Base-by-base conservation (phyloP, 768 basidiomycete species). In the Dacryopinax primogenitus region DNA sequence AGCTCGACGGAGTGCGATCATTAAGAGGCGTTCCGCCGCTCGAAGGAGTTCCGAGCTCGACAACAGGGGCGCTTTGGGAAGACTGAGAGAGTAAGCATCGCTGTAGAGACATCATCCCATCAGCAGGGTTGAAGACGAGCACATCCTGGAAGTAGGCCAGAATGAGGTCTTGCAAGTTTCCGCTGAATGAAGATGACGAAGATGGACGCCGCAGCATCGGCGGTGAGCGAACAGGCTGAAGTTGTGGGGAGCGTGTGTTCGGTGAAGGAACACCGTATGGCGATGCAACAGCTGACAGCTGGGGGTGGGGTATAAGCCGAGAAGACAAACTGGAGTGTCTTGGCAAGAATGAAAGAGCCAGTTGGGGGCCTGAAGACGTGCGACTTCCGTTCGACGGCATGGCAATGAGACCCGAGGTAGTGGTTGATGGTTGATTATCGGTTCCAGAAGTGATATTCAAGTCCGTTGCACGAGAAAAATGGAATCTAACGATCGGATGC, bases 41-140 rank as follows among this genome's bases (percentile, higher is more conserved):
- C 30, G 51, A 58, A 3, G 51, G 51, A 28, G 51, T 58, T 3
- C 51, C 51, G 51, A 30, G 30, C 18, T 58, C 51, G 26, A 58
- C 2, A 3, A 30, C 51, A 3, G 51, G 51, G 3, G 32, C 18
- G 26, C 26, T 28, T 30, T 58, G 51, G 9, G 51, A 58, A 13
- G 51, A 32, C 51, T 58, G 51, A 6, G 51, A 58, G 13, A 58
- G 51, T 15, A 58, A 30, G 30, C 51, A 58, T 1, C 86, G 75
- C 28, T 84, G 77, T 47, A 88, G 74, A 0, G 82, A 81, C 23
- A 89, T 76, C 1, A 79, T 74, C 0, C 82, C 81, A 39, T 83
- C 82, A 0, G 73, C 73, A 0, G 85, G 82, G 70, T 89, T 85
- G 69, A 90, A 88, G 1, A 88, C 69, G 18, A 89, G 78, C 1